Conservation (phyloP, 305 asterid genomes). For the Solanum hybrid region DNA sequence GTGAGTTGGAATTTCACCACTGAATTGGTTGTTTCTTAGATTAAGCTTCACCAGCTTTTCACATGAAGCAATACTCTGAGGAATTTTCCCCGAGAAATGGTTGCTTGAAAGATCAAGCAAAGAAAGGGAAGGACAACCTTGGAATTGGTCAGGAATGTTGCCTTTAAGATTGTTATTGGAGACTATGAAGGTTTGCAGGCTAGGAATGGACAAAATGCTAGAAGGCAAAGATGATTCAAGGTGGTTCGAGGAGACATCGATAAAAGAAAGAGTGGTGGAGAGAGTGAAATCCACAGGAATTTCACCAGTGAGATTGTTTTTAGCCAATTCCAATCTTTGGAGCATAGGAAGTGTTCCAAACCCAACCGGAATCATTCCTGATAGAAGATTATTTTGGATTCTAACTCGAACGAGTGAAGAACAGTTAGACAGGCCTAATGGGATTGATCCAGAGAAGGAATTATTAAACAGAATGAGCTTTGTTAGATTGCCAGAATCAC, state of each 20-base stretch:
- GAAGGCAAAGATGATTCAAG: constrained; percentile 48
- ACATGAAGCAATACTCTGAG: constrained; percentile 63
- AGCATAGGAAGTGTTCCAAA: constrained; percentile 52
- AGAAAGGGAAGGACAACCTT: constrained; percentile 50
- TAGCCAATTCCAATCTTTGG: constrained; percentile 53
- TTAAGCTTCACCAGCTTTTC: constrained; percentile 46
- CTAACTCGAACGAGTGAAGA: constrained; percentile 62
- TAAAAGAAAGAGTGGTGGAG: constrained; percentile 55
- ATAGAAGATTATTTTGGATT: constrained; percentile 45
- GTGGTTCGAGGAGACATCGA: constrained; percentile 49
- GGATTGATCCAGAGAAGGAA: constrained; percentile 61
- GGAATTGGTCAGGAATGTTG: constrained; percentile 54
- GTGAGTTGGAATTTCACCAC: constrained; percentile 56
- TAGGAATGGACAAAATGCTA: constrained; percentile 41
- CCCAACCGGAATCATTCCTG: constrained; percentile 62
- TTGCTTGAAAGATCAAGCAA: constrained; percentile 55
- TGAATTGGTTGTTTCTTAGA: constrained; percentile 37
- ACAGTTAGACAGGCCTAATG: constrained; percentile 44
- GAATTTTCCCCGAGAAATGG: constrained; percentile 49
- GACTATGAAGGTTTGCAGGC: constrained; percentile 48
- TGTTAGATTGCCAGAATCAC: constrained; percentile 50
- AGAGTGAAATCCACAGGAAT: constrained; percentile 50
- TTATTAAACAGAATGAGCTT: constrained; percentile 77
- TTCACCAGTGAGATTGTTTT: constrained; percentile 50
- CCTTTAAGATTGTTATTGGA: constrained; percentile 52